Conservation (phyloP, 1,284 basidiomycete genomes). For the Afroboletus lepidellus region DNA sequence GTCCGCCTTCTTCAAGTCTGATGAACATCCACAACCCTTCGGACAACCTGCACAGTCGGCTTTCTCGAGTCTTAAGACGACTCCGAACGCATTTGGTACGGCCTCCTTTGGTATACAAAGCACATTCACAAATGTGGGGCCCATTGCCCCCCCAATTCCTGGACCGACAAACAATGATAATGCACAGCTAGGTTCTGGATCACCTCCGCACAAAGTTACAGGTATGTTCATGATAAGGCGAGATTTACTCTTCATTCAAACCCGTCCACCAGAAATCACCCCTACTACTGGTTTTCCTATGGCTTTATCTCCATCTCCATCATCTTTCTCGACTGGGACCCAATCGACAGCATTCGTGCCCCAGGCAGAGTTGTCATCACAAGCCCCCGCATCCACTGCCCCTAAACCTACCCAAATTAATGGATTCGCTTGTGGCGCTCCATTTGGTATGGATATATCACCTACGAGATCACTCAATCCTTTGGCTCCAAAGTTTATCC, state of each 20-base stretch:
- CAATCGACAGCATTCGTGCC: not conserved
- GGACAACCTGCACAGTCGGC: constrained; percentile 32
- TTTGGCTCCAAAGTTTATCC: constrained; percentile 31
- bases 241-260: not conserved
- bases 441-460: constrained; percentile 5
- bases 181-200: constrained; percentile 4
- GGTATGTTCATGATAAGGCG: constrained; percentile 15
- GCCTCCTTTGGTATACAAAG: constrained; percentile 21
- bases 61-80: constrained; percentile 41
- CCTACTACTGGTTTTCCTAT: constrained; percentile 15
- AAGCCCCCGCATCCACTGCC: not conserved
- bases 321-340: not conserved
- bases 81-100: constrained; percentile 35
- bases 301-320: constrained; percentile 19
- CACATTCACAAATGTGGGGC: constrained; percentile 1
- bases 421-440: not conserved
- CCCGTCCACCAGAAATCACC: not conserved
- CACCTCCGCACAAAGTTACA: constrained; percentile 1
- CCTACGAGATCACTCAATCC: constrained; percentile 25
- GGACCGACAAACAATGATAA: constrained; percentile 23
- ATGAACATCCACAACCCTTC: constrained; percentile 14
- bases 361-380: constrained; percentile 3
- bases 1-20: constrained; percentile 17
- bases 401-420: constrained; percentile 4
- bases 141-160: constrained; percentile 10